Conservation (phyloP, 2,329 filamentous ascomycete species). For the Cryphonectria carpinicola region DNA sequence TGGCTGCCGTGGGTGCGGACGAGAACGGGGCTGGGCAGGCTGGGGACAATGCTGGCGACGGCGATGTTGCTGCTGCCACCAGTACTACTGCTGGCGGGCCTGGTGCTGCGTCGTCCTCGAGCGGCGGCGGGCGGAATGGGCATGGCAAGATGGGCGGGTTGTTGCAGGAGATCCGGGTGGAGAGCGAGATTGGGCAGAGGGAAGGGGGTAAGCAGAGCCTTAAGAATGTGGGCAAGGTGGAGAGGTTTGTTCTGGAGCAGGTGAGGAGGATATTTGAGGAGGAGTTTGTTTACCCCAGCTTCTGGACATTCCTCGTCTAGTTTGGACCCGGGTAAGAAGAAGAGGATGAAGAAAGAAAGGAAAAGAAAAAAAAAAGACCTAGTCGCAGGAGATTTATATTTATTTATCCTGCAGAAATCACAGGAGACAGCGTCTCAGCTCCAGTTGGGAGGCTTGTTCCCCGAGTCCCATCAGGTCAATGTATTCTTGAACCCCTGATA, state of each 20-base stretch:
- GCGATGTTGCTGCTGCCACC: too few relatives aligned
- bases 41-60: slow-evolving; percentile 21
- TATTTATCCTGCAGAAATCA: neutral
- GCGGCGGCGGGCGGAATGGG: slow-evolving; percentile 46
- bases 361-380: neutral
- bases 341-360: neutral
- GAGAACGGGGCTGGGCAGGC: slow-evolving; percentile 44
- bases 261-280: slow-evolving; percentile 97
- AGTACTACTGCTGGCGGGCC: neutral
- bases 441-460: neutral
- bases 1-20: slow-evolving; percentile 66
- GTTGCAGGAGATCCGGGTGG: slow-evolving; percentile 90
- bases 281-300: slow-evolving; percentile 97
- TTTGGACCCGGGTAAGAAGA: too few relatives aligned
- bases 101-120: slow-evolving; percentile 32
- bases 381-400: neutral
- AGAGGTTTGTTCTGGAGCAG: slow-evolving; percentile 95
- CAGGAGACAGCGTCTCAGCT: too few relatives aligned
- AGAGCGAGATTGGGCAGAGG: slow-evolving; percentile 95
- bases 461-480: slow-evolving; percentile 57
- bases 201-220: slow-evolving; percentile 91
- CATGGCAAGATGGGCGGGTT: slow-evolving; percentile 68
- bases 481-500: slow-evolving; percentile 92
- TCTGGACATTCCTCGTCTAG: slow-evolving; percentile 94
- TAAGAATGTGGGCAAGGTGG: slow-evolving; percentile 98